These are phyloP conservation scores for Prunus fruticosa DNA, from an alignment of 306 rosid species.

Conservation along the genomic window DNA sequence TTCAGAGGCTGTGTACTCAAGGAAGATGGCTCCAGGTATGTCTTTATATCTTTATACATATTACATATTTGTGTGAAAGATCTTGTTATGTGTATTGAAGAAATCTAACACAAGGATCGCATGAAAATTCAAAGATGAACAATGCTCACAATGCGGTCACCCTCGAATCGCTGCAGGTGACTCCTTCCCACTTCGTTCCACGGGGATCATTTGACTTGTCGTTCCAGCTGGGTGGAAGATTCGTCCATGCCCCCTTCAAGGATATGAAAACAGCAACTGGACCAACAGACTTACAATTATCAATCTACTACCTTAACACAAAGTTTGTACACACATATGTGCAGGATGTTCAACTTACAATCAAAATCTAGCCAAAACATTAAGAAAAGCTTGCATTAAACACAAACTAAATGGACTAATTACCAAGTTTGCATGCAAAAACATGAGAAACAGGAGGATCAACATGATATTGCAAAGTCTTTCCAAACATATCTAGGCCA, in stretches of 20 bases:
- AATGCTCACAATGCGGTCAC: constrained; percentile 74
- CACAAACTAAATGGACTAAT: background rate
- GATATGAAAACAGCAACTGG: constrained; percentile 63
- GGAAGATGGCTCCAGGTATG: no score
- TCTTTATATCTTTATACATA: no score
- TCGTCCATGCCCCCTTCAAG: constrained; percentile 53
- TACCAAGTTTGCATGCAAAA: background rate
- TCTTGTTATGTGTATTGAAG: no score
- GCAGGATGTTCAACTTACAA: background rate
- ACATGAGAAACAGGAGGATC: no score
- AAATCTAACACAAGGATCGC: background rate
- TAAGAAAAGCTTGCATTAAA: background rate
- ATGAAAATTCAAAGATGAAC: background rate
- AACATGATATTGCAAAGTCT: no score
- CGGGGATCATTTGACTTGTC: constrained; percentile 67
- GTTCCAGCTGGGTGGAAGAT: constrained; percentile 81
- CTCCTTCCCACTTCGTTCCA: constrained; percentile 87
- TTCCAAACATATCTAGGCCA: no score
- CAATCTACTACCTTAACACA: background rate
- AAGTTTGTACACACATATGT: background rate
- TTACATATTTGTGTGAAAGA: no score
- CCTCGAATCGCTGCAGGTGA: constrained; percentile 66
- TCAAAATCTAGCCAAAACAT: no score
- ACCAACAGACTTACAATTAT: constrained; percentile 20
- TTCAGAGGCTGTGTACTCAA: no score